Evolutionary conservation across 1,284 basidiomycete genomes (phyloP), one percentile per base, ranked within the genome.

Genomic region (Termitomyces sp.): DNA sequence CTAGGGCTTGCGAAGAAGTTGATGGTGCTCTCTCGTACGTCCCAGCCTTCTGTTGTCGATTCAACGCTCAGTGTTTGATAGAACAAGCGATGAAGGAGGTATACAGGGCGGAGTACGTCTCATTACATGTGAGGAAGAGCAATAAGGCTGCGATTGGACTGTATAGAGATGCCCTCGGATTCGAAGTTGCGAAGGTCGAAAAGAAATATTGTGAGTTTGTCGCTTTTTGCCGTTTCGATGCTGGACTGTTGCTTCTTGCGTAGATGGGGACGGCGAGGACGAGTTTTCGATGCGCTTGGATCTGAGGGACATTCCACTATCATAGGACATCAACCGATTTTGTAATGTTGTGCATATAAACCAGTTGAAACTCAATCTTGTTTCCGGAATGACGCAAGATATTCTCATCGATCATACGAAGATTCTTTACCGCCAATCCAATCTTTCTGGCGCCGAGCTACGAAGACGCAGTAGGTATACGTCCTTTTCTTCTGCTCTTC

Each of bases 1-100:
- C 72, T 97, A 43, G 94, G 94, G 18, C 72, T 97, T 3, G 94
- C 94, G 34, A 95, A 96, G 72, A 91, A 91, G 67, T 75, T 97
- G 49, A 97, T 97, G 94, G 66, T 92, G 31, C 91, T 92, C 63
- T 91, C 92, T 46, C 94, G 93, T 95, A 66, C 61, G 88, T 14
- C 28, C 48, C 26, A 11, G 62, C 81, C 74, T 39, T 13, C 14
- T 52, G 16, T 43, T 31, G 11, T 10, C 35, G 39, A 37, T 34
- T 53, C 28, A 18, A 21, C 16, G 38, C 13, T 45, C 7, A 34
- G 28, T 43, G 52, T 40, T 56, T 21, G 53, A 42, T 45, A 93
- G 91, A 92, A 69, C 83, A 91, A 57, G 90, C 92, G 2, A 95
- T 96, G 91, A 76, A 80, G n/a, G 79, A 84, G 1, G 79, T 91